phyloP scores from a whole-genome alignment of 176 grass and related monocot genomes.

The Oryza meyeriana region DNA sequence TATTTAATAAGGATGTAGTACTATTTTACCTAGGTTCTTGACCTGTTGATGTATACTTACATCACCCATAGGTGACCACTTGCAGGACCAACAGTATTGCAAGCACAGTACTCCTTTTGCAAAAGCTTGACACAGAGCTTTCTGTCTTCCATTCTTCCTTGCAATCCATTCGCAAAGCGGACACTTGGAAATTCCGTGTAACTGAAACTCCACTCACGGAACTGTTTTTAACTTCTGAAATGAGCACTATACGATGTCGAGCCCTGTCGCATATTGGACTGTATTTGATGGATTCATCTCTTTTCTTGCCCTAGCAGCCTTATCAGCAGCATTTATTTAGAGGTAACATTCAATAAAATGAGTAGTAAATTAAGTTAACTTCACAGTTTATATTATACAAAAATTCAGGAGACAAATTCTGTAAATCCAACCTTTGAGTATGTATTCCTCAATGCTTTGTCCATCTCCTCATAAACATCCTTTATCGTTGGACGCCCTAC shows the following conservation, averaged over 20 bases:
- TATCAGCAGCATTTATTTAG: not conserved
- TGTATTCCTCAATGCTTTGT: constrained; percentile 44
- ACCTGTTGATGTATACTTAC: not conserved
- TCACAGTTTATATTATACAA: not conserved
- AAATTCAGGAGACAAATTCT: not conserved
- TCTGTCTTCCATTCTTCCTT: not conserved
- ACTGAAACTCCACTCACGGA: not conserved
- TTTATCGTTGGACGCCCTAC: constrained; percentile 50
- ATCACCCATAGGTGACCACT: not conserved
- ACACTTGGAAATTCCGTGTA: not conserved
- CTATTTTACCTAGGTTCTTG: not conserved
- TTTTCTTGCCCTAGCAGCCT: constrained; percentile 14
- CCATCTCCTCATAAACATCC: constrained; percentile 50
- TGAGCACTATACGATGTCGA: constrained; percentile 17
- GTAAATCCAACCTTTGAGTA: constrained; percentile 32
- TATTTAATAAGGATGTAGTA: not conserved
- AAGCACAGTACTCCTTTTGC: not conserved
- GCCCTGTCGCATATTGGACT: constrained; percentile 9
- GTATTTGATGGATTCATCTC: not conserved
- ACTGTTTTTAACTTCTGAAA: not conserved
- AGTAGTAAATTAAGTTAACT: not conserved
- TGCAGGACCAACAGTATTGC: not conserved
- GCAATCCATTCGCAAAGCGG: not conserved
- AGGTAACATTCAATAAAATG: not conserved
- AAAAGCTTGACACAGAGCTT: not conserved